A percentile compares a stretch with the other conserved stretches of the same genome.
Conservation (phyloP, 2,329 filamentous ascomycete species). For the Huntiella moniliformis region DNA sequence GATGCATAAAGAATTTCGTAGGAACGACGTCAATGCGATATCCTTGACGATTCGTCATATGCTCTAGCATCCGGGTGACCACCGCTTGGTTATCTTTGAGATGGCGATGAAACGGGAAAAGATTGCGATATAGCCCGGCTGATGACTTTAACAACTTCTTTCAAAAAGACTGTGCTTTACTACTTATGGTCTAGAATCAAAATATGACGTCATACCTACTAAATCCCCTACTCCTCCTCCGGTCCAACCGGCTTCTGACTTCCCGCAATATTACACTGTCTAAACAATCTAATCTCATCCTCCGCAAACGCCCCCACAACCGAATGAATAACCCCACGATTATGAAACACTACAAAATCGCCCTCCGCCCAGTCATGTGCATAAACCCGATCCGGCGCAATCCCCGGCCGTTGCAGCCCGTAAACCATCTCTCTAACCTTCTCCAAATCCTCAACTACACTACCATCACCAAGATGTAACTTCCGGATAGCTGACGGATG, state of each 20-base stretch:
- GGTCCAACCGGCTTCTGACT: slow-evolving; percentile 37
- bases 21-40: too few relatives aligned
- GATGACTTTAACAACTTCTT: too few relatives aligned
- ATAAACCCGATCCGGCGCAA: slow-evolving; percentile 49
- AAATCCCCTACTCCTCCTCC: neutral
- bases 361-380: slow-evolving; percentile 61
- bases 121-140: too few relatives aligned
- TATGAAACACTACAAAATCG: slow-evolving; percentile 62
- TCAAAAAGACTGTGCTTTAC: too few relatives aligned
- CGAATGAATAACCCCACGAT: slow-evolving; percentile 54
- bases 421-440: slow-evolving; percentile 51
- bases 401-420: slow-evolving; percentile 51
- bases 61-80: too few relatives aligned
- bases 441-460: slow-evolving; percentile 47
- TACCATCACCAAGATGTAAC: slow-evolving; percentile 47
- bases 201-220: too few relatives aligned
- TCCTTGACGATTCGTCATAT: too few relatives aligned
- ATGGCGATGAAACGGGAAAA: too few relatives aligned
- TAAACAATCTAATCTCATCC: slow-evolving; percentile 55
- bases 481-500: slow-evolving; percentile 54
- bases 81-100: too few relatives aligned
- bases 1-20: too few relatives aligned
- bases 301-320: slow-evolving; percentile 57
- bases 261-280: slow-evolving; percentile 64
- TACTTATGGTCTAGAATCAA: too few relatives aligned